Evolutionary conservation across 805 yeast species (phyloP).

Genomic region (Peterozyma toletana): DNA sequence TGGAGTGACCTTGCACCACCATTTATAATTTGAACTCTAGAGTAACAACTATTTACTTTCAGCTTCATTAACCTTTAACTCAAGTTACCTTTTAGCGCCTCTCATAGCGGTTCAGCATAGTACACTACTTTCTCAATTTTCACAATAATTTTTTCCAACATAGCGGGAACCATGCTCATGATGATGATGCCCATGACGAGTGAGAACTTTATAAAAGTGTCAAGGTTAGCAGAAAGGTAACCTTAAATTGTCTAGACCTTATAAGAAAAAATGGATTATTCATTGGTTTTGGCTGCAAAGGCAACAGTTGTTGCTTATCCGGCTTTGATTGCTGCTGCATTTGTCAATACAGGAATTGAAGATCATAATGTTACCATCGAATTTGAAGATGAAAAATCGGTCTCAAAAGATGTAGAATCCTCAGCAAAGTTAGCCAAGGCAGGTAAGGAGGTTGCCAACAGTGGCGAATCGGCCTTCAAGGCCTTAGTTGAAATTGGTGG

Average conservation of each 20-base stretch:
- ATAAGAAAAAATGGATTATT: slow-evolving; percentile 26
- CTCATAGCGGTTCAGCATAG: too few relatives aligned
- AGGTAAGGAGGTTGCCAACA: slow-evolving; percentile 33
- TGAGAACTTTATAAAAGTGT: too few relatives aligned
- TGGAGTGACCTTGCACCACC: slow-evolving; percentile 18
- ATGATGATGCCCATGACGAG: too few relatives aligned
- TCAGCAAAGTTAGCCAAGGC: slow-evolving; percentile 36
- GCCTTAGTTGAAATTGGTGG: slow-evolving; percentile 22
- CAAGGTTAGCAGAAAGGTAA: too few relatives aligned
- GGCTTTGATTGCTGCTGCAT: slow-evolving; percentile 68
- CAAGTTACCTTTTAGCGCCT: too few relatives aligned
- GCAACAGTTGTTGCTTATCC: slow-evolving; percentile 80
- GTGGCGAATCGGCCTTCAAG: slow-evolving; percentile 44
- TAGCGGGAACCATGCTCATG: too few relatives aligned
- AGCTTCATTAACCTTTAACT: too few relatives aligned
- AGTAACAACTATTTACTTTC: too few relatives aligned
- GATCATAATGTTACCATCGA: slow-evolving; percentile 46
- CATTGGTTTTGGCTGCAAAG: slow-evolving; percentile 72
- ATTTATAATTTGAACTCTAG: slow-evolving; percentile 3
- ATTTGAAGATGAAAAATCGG: slow-evolving; percentile 66
- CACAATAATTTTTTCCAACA: too few relatives aligned
- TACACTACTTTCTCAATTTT: too few relatives aligned
- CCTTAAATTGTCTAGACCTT: too few relatives aligned
- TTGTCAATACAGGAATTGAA: slow-evolving; percentile 49
- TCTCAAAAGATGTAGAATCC: slow-evolving; percentile 32